phyloP scores from a whole-genome alignment of 176 grass and related monocot species.

The Calamus simplicifolius region DNA sequence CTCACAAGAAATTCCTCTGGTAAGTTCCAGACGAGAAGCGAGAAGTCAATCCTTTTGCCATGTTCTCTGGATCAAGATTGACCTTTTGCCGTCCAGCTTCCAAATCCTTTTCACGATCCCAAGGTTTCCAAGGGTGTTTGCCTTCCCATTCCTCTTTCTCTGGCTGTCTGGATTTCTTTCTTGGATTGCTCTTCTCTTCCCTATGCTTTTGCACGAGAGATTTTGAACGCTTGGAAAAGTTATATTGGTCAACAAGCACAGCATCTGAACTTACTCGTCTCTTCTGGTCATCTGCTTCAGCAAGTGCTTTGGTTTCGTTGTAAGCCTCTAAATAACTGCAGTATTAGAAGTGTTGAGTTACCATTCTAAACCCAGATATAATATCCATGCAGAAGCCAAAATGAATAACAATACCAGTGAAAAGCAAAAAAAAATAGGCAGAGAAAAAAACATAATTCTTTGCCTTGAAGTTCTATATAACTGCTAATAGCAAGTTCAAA shows the following conservation, averaged over 20 bases:
- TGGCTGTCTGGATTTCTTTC: slow-evolving; percentile 50
- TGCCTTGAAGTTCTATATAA: too few relatives aligned
- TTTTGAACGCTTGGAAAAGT: slow-evolving; percentile 47
- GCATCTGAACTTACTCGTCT: slow-evolving; percentile 30
- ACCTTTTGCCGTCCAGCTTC: slow-evolving; percentile 63
- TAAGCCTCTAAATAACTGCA: slow-evolving; percentile 95
- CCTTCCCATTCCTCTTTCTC: slow-evolving; percentile 79
- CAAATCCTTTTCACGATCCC: slow-evolving; percentile 94
- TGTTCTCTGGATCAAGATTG: slow-evolving; percentile 52
- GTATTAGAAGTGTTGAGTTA: background rate
- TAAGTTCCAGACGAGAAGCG: slow-evolving; percentile 69
- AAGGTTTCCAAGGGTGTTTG: slow-evolving; percentile 93
- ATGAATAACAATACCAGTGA: too few relatives aligned
- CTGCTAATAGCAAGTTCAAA: too few relatives aligned
- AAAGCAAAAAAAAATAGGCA: too few relatives aligned
- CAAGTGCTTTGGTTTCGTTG: slow-evolving; percentile 73
- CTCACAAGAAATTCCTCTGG: slow-evolving; percentile 78
- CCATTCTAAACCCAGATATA: too few relatives aligned
- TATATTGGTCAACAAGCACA: slow-evolving; percentile 78
- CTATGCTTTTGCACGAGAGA: slow-evolving; percentile 77
- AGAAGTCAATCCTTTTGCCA: slow-evolving; percentile 57
- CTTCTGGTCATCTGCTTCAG: slow-evolving; percentile 43
- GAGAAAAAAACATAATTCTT: too few relatives aligned
- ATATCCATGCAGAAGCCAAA: too few relatives aligned
- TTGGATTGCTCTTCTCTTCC: slow-evolving; percentile 21